A percentile compares a stretch with the other conserved stretches of the same genome.
Evolutionary conservation across 192 early-diverging fungal genomes (phyloP).

Genomic region (Irineochytrium annulatum): DNA sequence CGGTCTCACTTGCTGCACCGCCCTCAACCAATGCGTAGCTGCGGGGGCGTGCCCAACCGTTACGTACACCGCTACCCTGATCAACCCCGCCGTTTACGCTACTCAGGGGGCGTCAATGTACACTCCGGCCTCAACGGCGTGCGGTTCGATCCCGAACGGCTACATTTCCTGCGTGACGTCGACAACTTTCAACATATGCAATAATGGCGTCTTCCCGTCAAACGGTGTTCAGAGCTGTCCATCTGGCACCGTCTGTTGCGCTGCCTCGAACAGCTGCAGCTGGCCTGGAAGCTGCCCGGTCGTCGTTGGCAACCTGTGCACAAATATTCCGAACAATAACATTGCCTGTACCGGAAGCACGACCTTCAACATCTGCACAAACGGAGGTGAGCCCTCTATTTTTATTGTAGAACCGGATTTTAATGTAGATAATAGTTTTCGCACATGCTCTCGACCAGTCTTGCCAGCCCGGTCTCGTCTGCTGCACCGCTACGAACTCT

Average conservation of each 20-base stretch:
- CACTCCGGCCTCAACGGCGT: too few relatives aligned
- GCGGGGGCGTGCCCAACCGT: conserved; percentile 1
- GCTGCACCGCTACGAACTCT: conserved; percentile 17
- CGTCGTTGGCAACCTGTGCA: not conserved
- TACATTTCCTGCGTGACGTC: not conserved
- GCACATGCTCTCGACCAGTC: not conserved
- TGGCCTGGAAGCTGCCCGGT: not conserved
- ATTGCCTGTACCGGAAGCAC: conserved; percentile 1
- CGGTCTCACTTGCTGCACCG: conserved; percentile 11
- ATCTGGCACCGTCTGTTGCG: conserved; percentile 9
- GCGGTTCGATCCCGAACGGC: too few relatives aligned
- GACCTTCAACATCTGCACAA: not conserved
- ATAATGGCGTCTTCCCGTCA: conserved; percentile 1
- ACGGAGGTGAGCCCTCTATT: too few relatives aligned
- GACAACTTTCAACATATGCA: conserved; percentile 5
- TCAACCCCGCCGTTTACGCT: too few relatives aligned
- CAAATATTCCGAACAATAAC: not conserved
- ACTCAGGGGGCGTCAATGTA: too few relatives aligned
- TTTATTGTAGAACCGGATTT: too few relatives aligned
- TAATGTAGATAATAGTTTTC: too few relatives aligned
- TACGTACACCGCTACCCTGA: too few relatives aligned
- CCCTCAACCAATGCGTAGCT: not conserved
- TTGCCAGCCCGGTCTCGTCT: conserved; percentile 7
- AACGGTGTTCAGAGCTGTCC: conserved; percentile 4
- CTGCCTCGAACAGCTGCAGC: not conserved